These are phyloP conservation scores for Afroboletus lepidellus DNA, from an alignment of 1,284 basidiomycete genomes.

Conservation along the genomic window DNA sequence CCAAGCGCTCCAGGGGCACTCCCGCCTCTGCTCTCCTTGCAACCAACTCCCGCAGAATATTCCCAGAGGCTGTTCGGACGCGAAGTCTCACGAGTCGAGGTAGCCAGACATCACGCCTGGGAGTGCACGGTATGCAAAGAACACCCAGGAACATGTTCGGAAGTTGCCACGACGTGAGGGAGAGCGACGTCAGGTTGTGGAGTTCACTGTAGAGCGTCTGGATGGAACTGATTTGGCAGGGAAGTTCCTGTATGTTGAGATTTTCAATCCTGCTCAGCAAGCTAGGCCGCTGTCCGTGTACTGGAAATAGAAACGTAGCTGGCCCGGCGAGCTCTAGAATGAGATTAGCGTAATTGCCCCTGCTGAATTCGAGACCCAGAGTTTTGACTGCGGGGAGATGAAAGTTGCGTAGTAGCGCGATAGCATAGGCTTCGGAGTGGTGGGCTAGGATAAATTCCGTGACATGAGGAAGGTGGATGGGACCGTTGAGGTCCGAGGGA, in stretches of 20 bases:
- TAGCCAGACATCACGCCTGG: no score
- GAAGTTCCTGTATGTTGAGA: conserved; percentile 49
- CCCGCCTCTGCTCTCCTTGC: conserved; percentile 40
- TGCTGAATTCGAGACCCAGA: conserved; percentile 51
- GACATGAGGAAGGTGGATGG: conserved; percentile 50
- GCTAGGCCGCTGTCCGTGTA: conserved; percentile 35
- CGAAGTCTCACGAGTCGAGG: conserved; percentile 44
- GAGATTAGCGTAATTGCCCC: not conserved
- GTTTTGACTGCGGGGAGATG: conserved; percentile 46
- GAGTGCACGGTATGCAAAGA: no score
- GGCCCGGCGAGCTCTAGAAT: conserved; percentile 36
- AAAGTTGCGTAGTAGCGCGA: conserved; percentile 47
- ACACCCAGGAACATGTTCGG: conserved; percentile 4
- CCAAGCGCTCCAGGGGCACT: conserved; percentile 44
- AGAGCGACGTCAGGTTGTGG: conserved; percentile 39
- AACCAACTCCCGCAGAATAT: conserved; percentile 43
- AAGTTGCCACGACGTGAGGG: conserved; percentile 22
- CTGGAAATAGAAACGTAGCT: conserved; percentile 12
- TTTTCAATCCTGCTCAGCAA: conserved; percentile 45
- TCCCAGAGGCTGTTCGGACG: conserved; percentile 43
- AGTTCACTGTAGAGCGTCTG: conserved; percentile 44
- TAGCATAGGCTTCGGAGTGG: conserved; percentile 43
- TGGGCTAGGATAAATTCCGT: conserved; percentile 47
- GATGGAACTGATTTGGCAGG: conserved; percentile 35
- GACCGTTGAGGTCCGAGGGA: conserved; percentile 31